phyloP scores from a whole-genome alignment of 345 rosid genomes.

The Lepidium africanum region DNA sequence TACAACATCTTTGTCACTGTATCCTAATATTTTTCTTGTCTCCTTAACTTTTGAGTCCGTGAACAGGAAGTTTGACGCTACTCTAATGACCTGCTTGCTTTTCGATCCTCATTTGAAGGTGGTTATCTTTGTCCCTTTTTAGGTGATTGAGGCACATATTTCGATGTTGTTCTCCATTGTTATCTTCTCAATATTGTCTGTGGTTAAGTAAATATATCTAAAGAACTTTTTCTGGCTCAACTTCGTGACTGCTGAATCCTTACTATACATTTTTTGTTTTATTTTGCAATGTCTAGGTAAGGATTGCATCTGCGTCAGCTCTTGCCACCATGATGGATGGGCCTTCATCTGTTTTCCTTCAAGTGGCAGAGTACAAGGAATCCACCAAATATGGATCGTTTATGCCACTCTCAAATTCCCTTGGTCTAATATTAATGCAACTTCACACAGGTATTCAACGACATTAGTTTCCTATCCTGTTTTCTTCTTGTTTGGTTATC shows the following conservation, averaged over 20 bases:
- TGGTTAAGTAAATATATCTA: background rate
- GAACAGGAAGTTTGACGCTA: conserved; percentile 71
- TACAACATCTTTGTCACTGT: conserved; percentile 1
- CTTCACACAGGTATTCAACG: conserved; percentile 72
- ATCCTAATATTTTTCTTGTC: conserved; percentile 5
- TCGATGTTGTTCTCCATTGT: conserved; percentile 3
- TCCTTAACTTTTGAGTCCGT: conserved; percentile 18
- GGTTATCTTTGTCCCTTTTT: conserved; percentile 10
- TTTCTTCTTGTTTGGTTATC: background rate
- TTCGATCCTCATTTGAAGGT: conserved; percentile 91
- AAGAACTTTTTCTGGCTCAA: background rate
- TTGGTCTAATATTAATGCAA: conserved; percentile 79
- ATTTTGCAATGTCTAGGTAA: conserved; percentile 47
- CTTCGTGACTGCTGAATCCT: conserved; percentile 8
- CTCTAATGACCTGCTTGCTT: conserved; percentile 77
- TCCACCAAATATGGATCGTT: conserved; percentile 60
- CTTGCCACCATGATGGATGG: conserved; percentile 86
- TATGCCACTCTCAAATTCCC: conserved; percentile 78
- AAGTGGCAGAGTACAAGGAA: conserved; percentile 89
- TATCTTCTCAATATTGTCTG: conserved; percentile 1
- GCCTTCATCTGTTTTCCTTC: conserved; percentile 74
- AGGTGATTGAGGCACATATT: background rate
- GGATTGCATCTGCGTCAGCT: conserved; percentile 75
- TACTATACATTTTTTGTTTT: background rate
- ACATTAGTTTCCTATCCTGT: conserved; percentile 1